A percentile compares a stretch with the other conserved stretches of the same genome.
Conservation (phyloP, 2,329 filamentous ascomycete genomes). For the Xenoacremonium recifei region DNA sequence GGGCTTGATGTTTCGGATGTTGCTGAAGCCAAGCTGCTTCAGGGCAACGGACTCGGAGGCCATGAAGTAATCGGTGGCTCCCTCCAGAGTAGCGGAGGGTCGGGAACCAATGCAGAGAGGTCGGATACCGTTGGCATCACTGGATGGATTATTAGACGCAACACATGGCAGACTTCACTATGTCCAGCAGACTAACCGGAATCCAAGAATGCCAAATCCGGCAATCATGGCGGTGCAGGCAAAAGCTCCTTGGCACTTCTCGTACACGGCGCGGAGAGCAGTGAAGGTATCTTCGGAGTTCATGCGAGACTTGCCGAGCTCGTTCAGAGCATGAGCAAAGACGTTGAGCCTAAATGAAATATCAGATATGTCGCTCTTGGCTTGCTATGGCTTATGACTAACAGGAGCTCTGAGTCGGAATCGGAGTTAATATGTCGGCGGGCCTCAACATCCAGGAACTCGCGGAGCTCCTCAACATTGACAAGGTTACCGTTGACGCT, state of each 20-base stretch:
- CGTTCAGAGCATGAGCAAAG: constrained; percentile 78
- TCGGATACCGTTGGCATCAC: constrained; percentile 64
- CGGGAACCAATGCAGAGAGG: constrained; percentile 78
- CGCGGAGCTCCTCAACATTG: constrained; percentile 67
- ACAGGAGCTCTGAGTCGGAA: constrained; percentile 68
- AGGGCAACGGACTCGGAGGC: constrained; percentile 86
- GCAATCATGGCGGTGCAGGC: constrained; percentile 82
- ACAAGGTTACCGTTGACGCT: constrained; percentile 84
- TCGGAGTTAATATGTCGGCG: constrained; percentile 89
- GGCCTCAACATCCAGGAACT: constrained; percentile 73
- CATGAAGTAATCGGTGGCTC: constrained; percentile 81
- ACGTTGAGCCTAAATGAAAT: constrained; percentile 62
- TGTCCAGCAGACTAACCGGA: constrained; percentile 59
- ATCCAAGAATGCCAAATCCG: constrained; percentile 76
- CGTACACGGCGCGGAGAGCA: constrained; percentile 69
- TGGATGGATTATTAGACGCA: constrained; percentile 46
- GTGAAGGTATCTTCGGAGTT: constrained; percentile 77
- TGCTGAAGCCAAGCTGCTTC: constrained; percentile 73
- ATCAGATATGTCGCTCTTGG: constrained; percentile 4
- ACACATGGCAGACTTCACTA: constrained; percentile 48
- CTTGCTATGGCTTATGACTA: not conserved
- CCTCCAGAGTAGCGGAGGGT: constrained; percentile 59
- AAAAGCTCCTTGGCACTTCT: constrained; percentile 71
- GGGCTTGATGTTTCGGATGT: constrained; percentile 75
- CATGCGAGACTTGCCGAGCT: constrained; percentile 77